Evolutionary conservation across 345 rosid species (phyloP), one percentile per base, ranked within the genome.

Genomic region (Rhizophora mangle): DNA sequence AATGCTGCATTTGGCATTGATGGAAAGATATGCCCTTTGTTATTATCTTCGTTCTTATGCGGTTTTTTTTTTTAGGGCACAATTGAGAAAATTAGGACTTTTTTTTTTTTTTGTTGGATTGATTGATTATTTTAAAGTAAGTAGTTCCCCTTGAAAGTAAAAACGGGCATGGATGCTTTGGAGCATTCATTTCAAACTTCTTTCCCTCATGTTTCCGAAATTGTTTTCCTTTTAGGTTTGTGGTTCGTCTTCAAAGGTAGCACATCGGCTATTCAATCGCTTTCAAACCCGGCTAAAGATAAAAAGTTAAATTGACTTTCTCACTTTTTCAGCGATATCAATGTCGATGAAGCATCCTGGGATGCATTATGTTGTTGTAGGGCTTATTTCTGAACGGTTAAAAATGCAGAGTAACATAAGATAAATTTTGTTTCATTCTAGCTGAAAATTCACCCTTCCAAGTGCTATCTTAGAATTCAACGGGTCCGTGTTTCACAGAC

Each of bases 31-130:
- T 87, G 78, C 78, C 86, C 86, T 57, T 51, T 57, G 74, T 46
- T 88, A 39, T 53, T 94, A 13, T 78, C 80, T 11, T 85, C 87
- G 27, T 65, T 85, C 19, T 89, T 46, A n/a, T 85, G 52, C 79
- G 85, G 13, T 85, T 6, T 6, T 6, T 6, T 32, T 34, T 26
- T 82, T 24, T 24, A 1, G 24, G 63, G 81, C 77, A 65, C 78
- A 77, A 52, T 47, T 88, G 72, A 74, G 73, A 68, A 89, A 77
- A 54, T 72, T 73, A 31, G 93, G 89, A 58, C 8, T 7, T 6
- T 91, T 94, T 84, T 76, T 7, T 6, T 91, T 94, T 84, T 76
- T 73, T 55, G 91, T 89, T n/a, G 82, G 64, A 21, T 68, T 80
- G 68, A 68, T 70, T 54, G 97, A 89, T 67, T 89, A 86, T 74